These are phyloP conservation scores for Isatis lusitanica DNA, from an alignment of 441 rosid species.

Conservation along the genomic window DNA sequence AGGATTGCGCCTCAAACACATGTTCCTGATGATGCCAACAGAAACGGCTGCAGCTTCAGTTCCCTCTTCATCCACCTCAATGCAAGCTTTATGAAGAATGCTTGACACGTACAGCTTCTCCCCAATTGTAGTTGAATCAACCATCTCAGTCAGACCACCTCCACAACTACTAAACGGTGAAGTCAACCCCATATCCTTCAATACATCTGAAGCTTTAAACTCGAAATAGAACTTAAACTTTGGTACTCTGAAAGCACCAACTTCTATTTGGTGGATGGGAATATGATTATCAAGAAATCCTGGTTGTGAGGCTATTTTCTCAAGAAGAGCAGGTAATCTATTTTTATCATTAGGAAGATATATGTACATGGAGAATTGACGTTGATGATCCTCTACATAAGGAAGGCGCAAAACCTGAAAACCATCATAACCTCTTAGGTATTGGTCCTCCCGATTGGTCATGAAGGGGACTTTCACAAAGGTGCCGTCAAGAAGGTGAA, in stretches of 20 bases:
- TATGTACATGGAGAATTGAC: slow-evolving; percentile 65
- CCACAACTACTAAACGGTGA: slow-evolving; percentile 39
- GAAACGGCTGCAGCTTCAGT: slow-evolving; percentile 70
- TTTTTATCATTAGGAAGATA: slow-evolving; percentile 64
- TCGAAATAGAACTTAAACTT: slow-evolving; percentile 60
- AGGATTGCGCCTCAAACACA: slow-evolving; percentile 6
- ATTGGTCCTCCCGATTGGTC: slow-evolving; percentile 67
- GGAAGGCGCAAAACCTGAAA: slow-evolving; percentile 72
- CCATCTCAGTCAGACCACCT: slow-evolving; percentile 54
- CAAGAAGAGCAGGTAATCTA: slow-evolving; percentile 52
- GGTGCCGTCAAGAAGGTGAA: slow-evolving; percentile 56
- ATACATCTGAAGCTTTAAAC: slow-evolving; percentile 52
- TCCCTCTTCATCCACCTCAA: slow-evolving; percentile 81
- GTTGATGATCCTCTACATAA: slow-evolving; percentile 55
- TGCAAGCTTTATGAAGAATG: slow-evolving; percentile 63
- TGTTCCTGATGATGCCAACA: not conserved
- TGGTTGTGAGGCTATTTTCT: slow-evolving; percentile 44
- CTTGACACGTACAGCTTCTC: slow-evolving; percentile 46
- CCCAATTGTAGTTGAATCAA: slow-evolving; percentile 40
- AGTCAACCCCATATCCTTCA: slow-evolving; percentile 55
- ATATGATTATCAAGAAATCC: slow-evolving; percentile 57
- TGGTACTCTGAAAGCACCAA: slow-evolving; percentile 55
- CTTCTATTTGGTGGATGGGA: slow-evolving; percentile 32
- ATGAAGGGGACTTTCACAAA: slow-evolving; percentile 60
- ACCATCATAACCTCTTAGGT: slow-evolving; percentile 41